Conservation (phyloP, 345 rosid genomes). For the Isatis tinctoria region DNA sequence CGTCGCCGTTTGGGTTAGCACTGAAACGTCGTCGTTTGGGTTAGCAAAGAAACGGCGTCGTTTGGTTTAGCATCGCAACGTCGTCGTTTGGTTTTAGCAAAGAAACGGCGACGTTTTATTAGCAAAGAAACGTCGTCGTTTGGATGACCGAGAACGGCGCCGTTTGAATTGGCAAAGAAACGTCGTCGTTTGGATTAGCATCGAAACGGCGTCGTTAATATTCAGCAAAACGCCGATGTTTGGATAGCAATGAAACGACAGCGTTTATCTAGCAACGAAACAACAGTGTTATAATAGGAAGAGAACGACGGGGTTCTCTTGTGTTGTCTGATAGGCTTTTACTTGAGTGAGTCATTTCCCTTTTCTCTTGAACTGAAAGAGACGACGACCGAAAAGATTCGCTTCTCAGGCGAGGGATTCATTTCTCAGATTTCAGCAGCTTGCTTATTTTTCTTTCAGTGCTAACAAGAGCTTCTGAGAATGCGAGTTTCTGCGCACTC, state of each 20-base stretch:
- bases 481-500: conserved; percentile 23
- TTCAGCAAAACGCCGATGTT: too few species aligned
- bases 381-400: conserved; percentile 11
- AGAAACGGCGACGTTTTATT: too few species aligned
- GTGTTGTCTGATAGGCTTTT: neutral
- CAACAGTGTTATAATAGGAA: neutral
- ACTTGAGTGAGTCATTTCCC: neutral
- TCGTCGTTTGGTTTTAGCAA: too few species aligned
- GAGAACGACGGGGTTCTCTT: neutral
- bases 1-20: too few species aligned
- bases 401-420: conserved; percentile 23
- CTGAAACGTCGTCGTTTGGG: too few species aligned
- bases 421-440: neutral
- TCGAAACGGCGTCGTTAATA: neutral
- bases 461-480: conserved; percentile 23
- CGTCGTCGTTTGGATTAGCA: too few species aligned
- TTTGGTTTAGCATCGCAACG: too few species aligned
- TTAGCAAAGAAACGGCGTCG: too few species aligned
- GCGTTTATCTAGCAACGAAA: neutral
- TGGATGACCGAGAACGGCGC: too few species aligned
- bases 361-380: neutral
- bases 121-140: too few species aligned
- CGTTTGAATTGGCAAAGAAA: too few species aligned
- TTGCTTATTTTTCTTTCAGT: conserved; percentile 22
- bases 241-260: neutral